Percentiles rank a stretch among this genome's conserved stretches.
These are phyloP conservation scores for Trichosporon coremiiforme DNA, from an alignment of 1,284 basidiomycete genomes.

Conservation along the genomic window DNA sequence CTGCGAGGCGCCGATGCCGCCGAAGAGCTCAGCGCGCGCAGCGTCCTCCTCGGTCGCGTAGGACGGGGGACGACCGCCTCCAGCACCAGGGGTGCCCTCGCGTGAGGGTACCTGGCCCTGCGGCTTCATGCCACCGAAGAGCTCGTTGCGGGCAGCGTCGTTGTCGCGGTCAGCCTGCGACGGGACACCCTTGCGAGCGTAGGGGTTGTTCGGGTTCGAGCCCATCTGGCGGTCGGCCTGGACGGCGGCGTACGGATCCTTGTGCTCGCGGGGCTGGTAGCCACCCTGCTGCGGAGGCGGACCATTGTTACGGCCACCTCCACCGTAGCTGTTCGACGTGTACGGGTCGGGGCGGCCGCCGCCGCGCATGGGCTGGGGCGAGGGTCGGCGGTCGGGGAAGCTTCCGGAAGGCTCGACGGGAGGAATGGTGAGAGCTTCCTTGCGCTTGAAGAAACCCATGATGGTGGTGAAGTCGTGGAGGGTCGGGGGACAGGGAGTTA, in stretches of 20 bases:
- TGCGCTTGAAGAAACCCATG: conserved; percentile 75
- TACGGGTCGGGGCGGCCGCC: conserved; percentile 44
- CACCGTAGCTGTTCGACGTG: conserved; percentile 35
- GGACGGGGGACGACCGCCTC: background rate
- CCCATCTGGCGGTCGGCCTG: conserved; percentile 61
- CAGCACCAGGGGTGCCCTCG: background rate
- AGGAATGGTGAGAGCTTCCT: conserved; percentile 70
- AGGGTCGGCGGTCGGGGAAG: conserved; percentile 35
- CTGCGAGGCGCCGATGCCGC: conserved; percentile 53
- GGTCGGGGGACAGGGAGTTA: background rate
- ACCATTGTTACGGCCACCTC: conserved; percentile 58
- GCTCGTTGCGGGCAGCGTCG: conserved; percentile 69
- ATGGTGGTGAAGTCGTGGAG: conserved; percentile 38
- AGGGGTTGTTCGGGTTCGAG: conserved; percentile 51
- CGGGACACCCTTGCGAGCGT: conserved; percentile 26
- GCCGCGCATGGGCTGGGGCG: conserved; percentile 10
- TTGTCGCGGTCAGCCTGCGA: conserved; percentile 21
- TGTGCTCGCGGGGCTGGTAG: conserved; percentile 15
- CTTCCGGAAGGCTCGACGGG: conserved; percentile 51
- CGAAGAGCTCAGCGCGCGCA: conserved; percentile 66
- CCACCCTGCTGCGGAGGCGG: conserved; percentile 46
- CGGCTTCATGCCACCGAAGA: conserved; percentile 41
- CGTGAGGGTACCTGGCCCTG: background rate
- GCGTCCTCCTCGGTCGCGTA: conserved; percentile 54
- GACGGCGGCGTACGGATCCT: conserved; percentile 25